Percentiles rank a stretch among this genome's conserved stretches.
These are phyloP conservation scores for Cladosporium sp. DNA, from an alignment of 2,329 filamentous ascomycete genomes.

Conservation along the genomic window DNA sequence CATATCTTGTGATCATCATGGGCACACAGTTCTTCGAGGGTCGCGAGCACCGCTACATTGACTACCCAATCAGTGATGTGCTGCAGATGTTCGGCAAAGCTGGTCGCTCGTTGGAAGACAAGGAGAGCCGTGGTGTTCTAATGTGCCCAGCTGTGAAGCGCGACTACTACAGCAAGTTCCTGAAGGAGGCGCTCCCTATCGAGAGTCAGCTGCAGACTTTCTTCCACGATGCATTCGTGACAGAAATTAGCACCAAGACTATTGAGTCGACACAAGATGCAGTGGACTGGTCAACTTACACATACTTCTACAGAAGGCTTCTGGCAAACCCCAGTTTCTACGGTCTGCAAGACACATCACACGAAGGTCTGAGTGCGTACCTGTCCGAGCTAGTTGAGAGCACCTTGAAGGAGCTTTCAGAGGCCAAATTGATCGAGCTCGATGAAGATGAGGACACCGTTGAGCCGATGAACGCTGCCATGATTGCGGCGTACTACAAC, in stretches of 20 bases:
- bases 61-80: slow-evolving; percentile 90
- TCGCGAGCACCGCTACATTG: slow-evolving; percentile 91
- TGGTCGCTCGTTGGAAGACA: slow-evolving; percentile 71
- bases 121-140: slow-evolving; percentile 81
- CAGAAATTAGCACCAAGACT: slow-evolving; percentile 93
- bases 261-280: slow-evolving; percentile 94
- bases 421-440: slow-evolving; percentile 92
- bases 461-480: slow-evolving; percentile 86
- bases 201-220: slow-evolving; percentile 91
- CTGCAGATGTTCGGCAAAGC: slow-evolving; percentile 98
- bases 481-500: slow-evolving; percentile 99
- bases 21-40: slow-evolving; percentile 97
- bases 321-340: slow-evolving; percentile 97
- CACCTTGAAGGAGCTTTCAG: slow-evolving; percentile 81
- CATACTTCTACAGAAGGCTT: slow-evolving; percentile 93
- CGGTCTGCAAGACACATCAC: slow-evolving; percentile 78
- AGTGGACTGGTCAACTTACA: slow-evolving; percentile 97
- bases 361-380: slow-evolving; percentile 90
- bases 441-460: slow-evolving; percentile 85
- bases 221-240: slow-evolving; percentile 92
- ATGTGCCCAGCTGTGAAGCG: slow-evolving; percentile 94
- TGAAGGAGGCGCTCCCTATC: slow-evolving; percentile 91
- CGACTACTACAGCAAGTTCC: slow-evolving; percentile 98
- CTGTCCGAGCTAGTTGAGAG: slow-evolving; percentile 92
- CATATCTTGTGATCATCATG: slow-evolving; percentile 93